These are phyloP conservation scores for Botrytis fabae DNA, from an alignment of 2,329 filamentous ascomycete species.

Conservation along the genomic window DNA sequence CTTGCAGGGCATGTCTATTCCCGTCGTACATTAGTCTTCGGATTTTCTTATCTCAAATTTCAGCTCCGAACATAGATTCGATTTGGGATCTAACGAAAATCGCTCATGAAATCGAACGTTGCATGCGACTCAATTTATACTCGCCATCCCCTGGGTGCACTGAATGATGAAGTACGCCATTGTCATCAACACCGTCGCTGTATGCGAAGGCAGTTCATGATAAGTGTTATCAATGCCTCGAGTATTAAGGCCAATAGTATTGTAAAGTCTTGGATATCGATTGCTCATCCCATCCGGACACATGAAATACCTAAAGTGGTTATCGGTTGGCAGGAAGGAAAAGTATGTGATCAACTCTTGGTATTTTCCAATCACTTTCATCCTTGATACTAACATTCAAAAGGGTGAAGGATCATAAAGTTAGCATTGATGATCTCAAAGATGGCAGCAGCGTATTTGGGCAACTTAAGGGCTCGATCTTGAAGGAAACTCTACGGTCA, in stretches of 20 bases:
- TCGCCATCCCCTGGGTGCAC: neutral
- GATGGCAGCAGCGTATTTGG: neutral
- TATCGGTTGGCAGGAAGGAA: constrained; percentile 10
- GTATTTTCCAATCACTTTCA: neutral
- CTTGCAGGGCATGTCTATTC: neutral
- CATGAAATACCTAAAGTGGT: constrained; percentile 20
- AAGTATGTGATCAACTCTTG: constrained; percentile 11
- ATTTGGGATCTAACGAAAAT: constrained; percentile 1
- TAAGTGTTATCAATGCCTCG: neutral
- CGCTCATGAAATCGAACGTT: neutral
- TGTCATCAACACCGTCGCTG: constrained; percentile 5
- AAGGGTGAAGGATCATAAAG: constrained; percentile 7
- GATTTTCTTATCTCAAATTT: constrained; percentile 17
- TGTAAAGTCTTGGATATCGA: neutral
- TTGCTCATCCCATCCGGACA: neutral
- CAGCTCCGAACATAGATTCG: constrained; percentile 12
- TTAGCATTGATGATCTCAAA: neutral
- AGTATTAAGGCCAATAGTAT: neutral
- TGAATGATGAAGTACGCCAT: constrained; percentile 13
- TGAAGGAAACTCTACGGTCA: neutral
- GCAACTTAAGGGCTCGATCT: neutral
- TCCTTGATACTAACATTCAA: constrained; percentile 1
- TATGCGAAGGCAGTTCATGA: constrained; percentile 6
- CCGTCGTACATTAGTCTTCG: constrained; percentile 7
- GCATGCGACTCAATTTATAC: neutral